A percentile compares a stretch with the other conserved stretches of the same genome.
Conservation (phyloP, 176 grass and related monocot genomes). For the Eleusine indica region DNA sequence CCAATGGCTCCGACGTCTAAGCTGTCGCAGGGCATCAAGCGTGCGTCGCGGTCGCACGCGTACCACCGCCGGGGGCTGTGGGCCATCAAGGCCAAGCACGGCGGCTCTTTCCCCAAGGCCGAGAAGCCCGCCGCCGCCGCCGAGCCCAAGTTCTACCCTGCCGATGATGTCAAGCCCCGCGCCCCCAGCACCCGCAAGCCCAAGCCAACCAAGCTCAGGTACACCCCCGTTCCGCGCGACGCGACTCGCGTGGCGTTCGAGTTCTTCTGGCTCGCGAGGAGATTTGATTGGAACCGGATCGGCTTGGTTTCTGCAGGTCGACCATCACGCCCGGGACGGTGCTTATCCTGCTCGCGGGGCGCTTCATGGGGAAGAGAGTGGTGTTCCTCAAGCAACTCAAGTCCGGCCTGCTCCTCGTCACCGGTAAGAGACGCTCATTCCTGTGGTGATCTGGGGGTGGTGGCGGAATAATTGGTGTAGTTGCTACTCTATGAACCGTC, state of each 20-base stretch:
- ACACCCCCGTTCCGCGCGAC: background rate
- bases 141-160: conserved; percentile 87
- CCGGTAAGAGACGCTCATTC: conserved; percentile 44
- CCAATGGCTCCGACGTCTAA: conserved; percentile 57
- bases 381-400: conserved; percentile 96
- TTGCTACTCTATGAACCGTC: background rate
- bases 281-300: background rate
- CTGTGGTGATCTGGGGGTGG: background rate
- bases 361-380: conserved; percentile 98
- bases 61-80: conserved; percentile 95
- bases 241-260: background rate
- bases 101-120: conserved; percentile 79
- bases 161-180: conserved; percentile 82
- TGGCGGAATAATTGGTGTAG: background rate
- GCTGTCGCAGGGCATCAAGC: conserved; percentile 70
- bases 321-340: conserved; percentile 89
- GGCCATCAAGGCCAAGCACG: conserved; percentile 97
- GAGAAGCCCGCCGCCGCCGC: conserved; percentile 45
- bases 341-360: conserved; percentile 86
- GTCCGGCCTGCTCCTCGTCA: conserved; percentile 84
- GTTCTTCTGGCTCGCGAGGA: background rate
- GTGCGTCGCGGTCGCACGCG: conserved; percentile 71
- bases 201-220: conserved; percentile 96
- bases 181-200: conserved; percentile 69
- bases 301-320: conserved; percentile 44